Percentiles rank a stretch among this genome's conserved stretches.
These are phyloP conservation scores for Acanthamoeba castellanii DNA, from an alignment of 208 protist genomes.

Conservation along the genomic window DNA sequence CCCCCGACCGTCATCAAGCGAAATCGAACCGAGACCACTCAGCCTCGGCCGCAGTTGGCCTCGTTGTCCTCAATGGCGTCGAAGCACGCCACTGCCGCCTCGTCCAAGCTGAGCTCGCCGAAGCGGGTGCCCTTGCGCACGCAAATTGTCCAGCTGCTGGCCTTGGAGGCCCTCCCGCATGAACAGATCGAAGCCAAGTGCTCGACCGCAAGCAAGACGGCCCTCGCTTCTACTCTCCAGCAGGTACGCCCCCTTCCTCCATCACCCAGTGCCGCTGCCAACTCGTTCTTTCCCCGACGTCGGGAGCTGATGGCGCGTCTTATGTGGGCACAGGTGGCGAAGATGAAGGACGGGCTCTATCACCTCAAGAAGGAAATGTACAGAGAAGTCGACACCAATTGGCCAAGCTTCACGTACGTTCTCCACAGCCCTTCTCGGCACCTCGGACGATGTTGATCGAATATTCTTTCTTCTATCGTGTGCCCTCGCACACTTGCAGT, in stretches of 20 bases:
- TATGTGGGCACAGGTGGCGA: background rate
- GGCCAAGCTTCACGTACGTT: slow-evolving; percentile 19
- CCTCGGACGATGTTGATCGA: background rate
- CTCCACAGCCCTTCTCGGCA: background rate
- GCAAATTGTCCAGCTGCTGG: slow-evolving; percentile 57
- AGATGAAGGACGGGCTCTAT: slow-evolving; percentile 32
- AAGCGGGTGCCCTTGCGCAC: slow-evolving; percentile 32
- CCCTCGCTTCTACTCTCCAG: slow-evolving; percentile 24
- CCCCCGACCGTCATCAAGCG: background rate
- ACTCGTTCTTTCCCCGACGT: background rate
- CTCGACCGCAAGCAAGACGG: slow-evolving; percentile 26
- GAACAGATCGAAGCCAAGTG: slow-evolving; percentile 34
- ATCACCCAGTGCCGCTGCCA: background rate
- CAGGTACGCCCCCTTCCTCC: background rate
- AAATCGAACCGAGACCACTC: background rate
- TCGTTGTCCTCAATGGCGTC: slow-evolving; percentile 33
- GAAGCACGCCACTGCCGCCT: slow-evolving; percentile 13
- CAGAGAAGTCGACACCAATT: slow-evolving; percentile 55
- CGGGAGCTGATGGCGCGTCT: background rate
- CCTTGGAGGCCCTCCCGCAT: background rate
- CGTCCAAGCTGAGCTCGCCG: slow-evolving; percentile 35
- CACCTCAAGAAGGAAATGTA: slow-evolving; percentile 58
- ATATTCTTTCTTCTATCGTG: background rate
- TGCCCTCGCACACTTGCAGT: background rate
- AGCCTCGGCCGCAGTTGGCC: background rate